These are phyloP conservation scores for Dissophora globulifera DNA, from an alignment of 192 early-diverging fungal species.

Conservation along the genomic window DNA sequence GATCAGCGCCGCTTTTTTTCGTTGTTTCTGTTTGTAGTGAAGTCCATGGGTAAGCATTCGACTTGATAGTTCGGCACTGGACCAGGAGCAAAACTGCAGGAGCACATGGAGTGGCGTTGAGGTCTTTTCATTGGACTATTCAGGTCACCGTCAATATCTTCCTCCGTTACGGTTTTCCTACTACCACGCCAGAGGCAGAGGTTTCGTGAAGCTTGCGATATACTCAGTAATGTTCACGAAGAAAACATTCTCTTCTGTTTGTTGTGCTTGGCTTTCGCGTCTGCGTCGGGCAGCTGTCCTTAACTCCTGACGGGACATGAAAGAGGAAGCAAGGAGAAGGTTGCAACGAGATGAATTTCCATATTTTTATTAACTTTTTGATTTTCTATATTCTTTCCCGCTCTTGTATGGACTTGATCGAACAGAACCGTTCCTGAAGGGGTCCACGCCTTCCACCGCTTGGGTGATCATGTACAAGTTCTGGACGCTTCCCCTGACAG, in stretches of 20 bases:
- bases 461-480: conserved; percentile 88
- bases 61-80: too few species aligned
- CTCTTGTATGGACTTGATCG: neutral
- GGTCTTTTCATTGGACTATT: too few species aligned
- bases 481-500: conserved; percentile 79
- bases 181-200: too few species aligned
- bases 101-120: too few species aligned
- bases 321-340: too few species aligned
- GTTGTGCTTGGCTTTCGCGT: neutral
- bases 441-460: conserved; percentile 80
- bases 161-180: too few species aligned
- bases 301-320: too few species aligned
- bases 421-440: conserved; percentile 75
- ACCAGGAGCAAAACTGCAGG: too few species aligned
- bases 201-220: conserved; percentile 10
- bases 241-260: neutral
- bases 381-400: conserved; percentile 7
- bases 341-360: neutral
- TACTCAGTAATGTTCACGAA: conserved; percentile 46
- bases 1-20: too few species aligned
- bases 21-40: conserved; percentile 23
- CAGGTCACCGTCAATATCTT: too few species aligned
- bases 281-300: too few species aligned
- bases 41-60: conserved; percentile 51
- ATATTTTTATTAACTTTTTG: conserved; percentile 32